A percentile compares a stretch with the other conserved stretches of the same genome.
Conservation (phyloP, 1,284 basidiomycete genomes). For the Leccinum glutinopallens region DNA sequence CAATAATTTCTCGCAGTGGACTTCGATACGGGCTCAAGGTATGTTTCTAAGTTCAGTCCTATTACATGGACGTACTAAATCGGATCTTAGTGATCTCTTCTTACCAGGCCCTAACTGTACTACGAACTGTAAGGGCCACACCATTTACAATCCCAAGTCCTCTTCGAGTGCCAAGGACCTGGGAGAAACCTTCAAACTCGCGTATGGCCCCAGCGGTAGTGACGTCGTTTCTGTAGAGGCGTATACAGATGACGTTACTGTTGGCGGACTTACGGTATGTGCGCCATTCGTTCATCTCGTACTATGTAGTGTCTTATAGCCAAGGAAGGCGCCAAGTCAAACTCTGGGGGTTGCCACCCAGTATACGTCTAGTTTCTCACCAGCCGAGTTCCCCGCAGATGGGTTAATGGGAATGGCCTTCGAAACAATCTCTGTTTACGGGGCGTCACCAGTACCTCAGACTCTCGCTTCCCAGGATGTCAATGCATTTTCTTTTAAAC, state of each 20-base stretch:
- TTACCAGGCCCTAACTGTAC: conserved; percentile 13
- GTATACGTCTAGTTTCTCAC: conserved; percentile 15
- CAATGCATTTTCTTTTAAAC: conserved; percentile 42
- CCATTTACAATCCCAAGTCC: conserved; percentile 30
- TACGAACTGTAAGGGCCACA: conserved; percentile 30
- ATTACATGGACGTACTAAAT: neutral
- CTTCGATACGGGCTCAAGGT: conserved; percentile 28
- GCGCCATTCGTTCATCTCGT: conserved; percentile 10
- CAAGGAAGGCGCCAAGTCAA: conserved; percentile 19
- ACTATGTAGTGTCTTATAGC: conserved; percentile 8
- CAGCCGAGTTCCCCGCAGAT: conserved; percentile 16
- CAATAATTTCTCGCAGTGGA: conserved; percentile 15
- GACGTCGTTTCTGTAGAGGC: conserved; percentile 34
- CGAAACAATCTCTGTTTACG: conserved; percentile 16
- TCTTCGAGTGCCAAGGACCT: conserved; percentile 33
- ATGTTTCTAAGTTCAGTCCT: neutral
- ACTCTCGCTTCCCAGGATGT: conserved; percentile 25
- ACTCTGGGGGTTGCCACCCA: conserved; percentile 18
- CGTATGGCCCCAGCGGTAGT: conserved; percentile 20
- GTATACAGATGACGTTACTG: conserved; percentile 36
- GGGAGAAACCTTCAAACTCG: conserved; percentile 26
- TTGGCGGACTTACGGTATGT: conserved; percentile 24
- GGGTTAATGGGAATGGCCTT: conserved; percentile 30
- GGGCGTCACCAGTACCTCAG: conserved; percentile 20
- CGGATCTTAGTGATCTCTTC: conserved; percentile 15